Evolutionary conservation across 371 early-diverging fungal genomes (phyloP).

Genomic region (Mortierella sp.): DNA sequence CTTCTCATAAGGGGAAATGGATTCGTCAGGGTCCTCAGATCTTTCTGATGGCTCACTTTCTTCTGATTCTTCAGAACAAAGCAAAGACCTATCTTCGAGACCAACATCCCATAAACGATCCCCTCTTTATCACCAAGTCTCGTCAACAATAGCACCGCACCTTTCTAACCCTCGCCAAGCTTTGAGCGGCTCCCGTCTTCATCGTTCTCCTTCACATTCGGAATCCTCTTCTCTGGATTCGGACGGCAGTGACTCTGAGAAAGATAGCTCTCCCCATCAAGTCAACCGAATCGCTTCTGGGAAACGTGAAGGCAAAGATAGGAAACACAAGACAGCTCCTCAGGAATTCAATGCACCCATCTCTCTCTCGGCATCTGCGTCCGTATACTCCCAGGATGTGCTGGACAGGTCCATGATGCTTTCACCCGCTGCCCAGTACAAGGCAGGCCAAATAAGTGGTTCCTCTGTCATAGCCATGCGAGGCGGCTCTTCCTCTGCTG

Average conservation of each 20-base stretch:
- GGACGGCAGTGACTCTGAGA: slow-evolving; percentile 15
- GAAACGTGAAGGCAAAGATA: neutral
- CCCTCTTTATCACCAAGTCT: neutral
- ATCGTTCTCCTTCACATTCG: neutral
- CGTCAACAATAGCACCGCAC: neutral
- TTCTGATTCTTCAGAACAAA: slow-evolving; percentile 32
- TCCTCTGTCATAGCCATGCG: neutral
- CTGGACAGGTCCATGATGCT: slow-evolving; percentile 36
- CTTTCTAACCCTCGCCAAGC: neutral
- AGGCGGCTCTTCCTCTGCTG: neutral
- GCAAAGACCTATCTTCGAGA: slow-evolving; percentile 14
- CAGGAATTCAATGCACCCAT: slow-evolving; percentile 30
- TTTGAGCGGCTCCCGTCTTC: neutral
- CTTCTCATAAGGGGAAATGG: slow-evolving; percentile 17
- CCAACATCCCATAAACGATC: slow-evolving; percentile 9
- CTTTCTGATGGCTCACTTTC: slow-evolving; percentile 49
- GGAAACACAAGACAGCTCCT: neutral
- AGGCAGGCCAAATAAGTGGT: slow-evolving; percentile 2
- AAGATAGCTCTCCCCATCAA: slow-evolving; percentile 7
- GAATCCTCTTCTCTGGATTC: neutral
- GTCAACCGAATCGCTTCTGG: neutral
- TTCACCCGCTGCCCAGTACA: slow-evolving; percentile 6
- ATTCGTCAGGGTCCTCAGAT: slow-evolving; percentile 50
- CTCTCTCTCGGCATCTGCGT: slow-evolving; percentile 38
- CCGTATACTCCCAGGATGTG: slow-evolving; percentile 44